A percentile compares a stretch with the other conserved stretches of the same genome.
These are phyloP conservation scores for Leccinum imitatum DNA, from an alignment of 768 basidiomycete genomes.

Conservation along the genomic window DNA sequence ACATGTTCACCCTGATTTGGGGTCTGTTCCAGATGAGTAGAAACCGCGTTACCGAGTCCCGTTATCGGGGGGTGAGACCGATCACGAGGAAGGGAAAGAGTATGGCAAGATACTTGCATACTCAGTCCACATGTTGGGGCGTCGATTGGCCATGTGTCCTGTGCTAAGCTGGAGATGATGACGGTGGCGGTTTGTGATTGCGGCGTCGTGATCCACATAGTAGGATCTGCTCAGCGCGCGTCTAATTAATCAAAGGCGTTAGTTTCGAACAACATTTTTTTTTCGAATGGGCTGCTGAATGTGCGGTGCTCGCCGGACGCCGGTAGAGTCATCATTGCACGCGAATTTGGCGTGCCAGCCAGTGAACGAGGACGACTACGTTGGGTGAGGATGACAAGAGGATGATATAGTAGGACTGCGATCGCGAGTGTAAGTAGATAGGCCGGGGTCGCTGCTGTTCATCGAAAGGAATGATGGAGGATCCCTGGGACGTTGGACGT, in stretches of 20 bases:
- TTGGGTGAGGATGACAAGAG: no score
- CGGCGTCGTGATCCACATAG: background rate
- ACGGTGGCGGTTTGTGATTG: background rate
- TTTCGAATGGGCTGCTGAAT: background rate
- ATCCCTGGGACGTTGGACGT: no score
- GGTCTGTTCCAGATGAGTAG: no score
- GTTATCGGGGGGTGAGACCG: slow-evolving; percentile 9
- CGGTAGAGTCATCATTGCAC: background rate
- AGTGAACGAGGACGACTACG: background rate
- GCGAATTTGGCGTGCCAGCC: background rate
- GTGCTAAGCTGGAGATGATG: background rate
- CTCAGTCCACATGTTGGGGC: background rate
- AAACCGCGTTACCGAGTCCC: background rate
- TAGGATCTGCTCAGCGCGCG: background rate
- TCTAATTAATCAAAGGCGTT: background rate
- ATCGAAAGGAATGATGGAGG: no score
- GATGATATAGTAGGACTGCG: background rate
- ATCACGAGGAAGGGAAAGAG: background rate
- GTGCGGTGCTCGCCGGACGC: no score
- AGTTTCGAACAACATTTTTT: background rate
- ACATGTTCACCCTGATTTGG: no score
- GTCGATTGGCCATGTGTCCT: background rate
- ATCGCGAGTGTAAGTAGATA: background rate
- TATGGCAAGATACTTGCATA: no score
- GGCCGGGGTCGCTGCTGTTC: no score